Base-by-base conservation (phyloP, 257 asterid genomes). In the Anisodus tanguticus region DNA sequence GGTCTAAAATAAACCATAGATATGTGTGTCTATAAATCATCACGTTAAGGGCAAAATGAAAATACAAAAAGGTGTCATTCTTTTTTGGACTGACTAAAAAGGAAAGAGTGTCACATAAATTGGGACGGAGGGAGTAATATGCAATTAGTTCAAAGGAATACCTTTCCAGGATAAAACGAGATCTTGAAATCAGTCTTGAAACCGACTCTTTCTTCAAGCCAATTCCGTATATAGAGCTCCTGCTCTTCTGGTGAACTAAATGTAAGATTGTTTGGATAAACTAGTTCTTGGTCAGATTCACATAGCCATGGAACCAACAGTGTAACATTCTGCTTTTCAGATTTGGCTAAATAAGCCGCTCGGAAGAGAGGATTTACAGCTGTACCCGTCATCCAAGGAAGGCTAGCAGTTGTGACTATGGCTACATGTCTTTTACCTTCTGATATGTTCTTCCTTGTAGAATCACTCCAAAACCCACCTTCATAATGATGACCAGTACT, bases 341-440 rank as follows among this genome's bases (percentile, higher is more conserved):
- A 89, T 83, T 95, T 91, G 70, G 99, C 97, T 85, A 97, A 87
- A 90, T 93, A 97, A 13, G 99, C 99, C 8, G 99, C 99, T 71
- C 99, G 95, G 87, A 95, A 97, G 84, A 97, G 92, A 41, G 99
- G 99, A 87, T 97, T 97, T 53, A 97, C 97, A 84, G 99, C 97
- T 78, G 99, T 97, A 85, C 98, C 99, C 1, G 98, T 97, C 98
- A 97, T 95, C 99, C 99, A 97, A 83, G 99, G 99, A 84, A 97
- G 98, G 89, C 99, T 95, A 82, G 99, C 99, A 9, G 99, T 97
- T 74, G 99, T 97, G 81, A 97, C 97, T 37, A 97, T 97, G 74
- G 99, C 98, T 77, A 97, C 98, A 71, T 97, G 95, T 93, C 99
- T 93, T 90, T 91, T 95, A 83, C 86, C 88, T 85, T 92, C 95